Base-by-base conservation (phyloP, 1,284 basidiomycete genomes). In the Sporisorium exsertum region DNA sequence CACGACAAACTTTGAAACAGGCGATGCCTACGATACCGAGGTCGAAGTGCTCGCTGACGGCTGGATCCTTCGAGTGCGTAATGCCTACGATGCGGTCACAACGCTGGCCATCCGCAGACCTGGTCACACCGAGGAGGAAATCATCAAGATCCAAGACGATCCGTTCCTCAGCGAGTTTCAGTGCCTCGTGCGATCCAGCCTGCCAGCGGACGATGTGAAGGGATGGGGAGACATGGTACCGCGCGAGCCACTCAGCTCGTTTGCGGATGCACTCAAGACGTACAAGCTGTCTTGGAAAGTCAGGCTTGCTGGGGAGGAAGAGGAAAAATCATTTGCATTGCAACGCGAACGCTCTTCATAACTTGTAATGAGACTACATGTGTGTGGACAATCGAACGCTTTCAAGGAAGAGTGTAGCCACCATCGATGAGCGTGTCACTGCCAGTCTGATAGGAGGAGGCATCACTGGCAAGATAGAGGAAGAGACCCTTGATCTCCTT, bases 401-500 rank as follows among this genome's bases (percentile, higher is more conserved):
- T n/a, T 60, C 51, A 74, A 22, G 78, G 75, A 8, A 81, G 63
- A 33, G 74, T 77, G 77, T 81, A 81, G 15, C 80, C 80, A 15
- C 80, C 80, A 53, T 81, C 80, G 35, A 81, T 75, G 52, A 81
- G 60, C 6, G 72, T 74, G 51, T 80, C 78, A 20, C 58, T 64
- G 10, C 80, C 80, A 0, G 80, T 82, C 32, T 64, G 63, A 53
- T 72, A 82, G 1, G 79, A 65, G 6, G 62, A 68, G 9, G 80
- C 79, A 53, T 82, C 77, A 26, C 62, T 67, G 40, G 80, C 77
- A 9, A 82, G 76, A 58, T 82, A 82, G 45, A 82, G 67, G 57
- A 76, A 82, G 27, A 76, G 65, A 55, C 79, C 84, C 64, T 84
- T 83, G 61, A 85, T 76, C 64, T 85, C 84, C 58, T 81, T 81